Evolutionary conservation across 345 rosid species (phyloP).

Genomic region (Melastoma malabathricum): DNA sequence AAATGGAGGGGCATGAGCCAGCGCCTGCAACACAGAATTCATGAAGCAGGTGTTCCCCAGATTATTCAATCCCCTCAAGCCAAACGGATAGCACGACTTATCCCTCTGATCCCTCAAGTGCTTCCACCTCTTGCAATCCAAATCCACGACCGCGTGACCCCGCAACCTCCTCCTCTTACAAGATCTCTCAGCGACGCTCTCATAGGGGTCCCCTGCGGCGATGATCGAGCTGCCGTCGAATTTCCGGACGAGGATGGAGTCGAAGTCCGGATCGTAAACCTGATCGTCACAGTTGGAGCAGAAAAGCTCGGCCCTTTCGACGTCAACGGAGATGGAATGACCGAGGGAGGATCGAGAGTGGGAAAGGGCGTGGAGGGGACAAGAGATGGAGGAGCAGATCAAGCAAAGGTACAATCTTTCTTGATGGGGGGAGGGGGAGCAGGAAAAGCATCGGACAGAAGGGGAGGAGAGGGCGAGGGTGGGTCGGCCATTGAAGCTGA

Average conservation of each 20-base stretch:
- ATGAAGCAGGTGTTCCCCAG: slow-evolving; percentile 84
- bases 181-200: slow-evolving; percentile 29
- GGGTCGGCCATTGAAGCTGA: slow-evolving; percentile 35
- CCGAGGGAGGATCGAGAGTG: slow-evolving; percentile 47
- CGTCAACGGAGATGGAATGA: slow-evolving; percentile 59
- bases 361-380: slow-evolving; percentile 51
- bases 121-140: slow-evolving; percentile 40
- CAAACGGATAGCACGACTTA: slow-evolving; percentile 56
- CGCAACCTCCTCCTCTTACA: slow-evolving; percentile 43
- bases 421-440: slow-evolving; percentile 34
- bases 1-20: slow-evolving; percentile 78
- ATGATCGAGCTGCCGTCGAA: slow-evolving; percentile 24
- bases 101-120: slow-evolving; percentile 41
- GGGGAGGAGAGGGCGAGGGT: slow-evolving; percentile 26
- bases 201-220: slow-evolving; percentile 16
- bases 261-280: slow-evolving; percentile 82
- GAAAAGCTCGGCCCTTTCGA: slow-evolving; percentile 82
- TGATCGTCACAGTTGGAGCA: slow-evolving; percentile 71
- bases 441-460: slow-evolving; percentile 45
- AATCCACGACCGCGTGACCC: slow-evolving; percentile 20
- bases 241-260: slow-evolving; percentile 42
- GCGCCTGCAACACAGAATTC: slow-evolving; percentile 86
- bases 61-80: slow-evolving; percentile 77
- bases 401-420: slow-evolving; percentile 53
- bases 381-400: slow-evolving; percentile 54